Evolutionary conservation across 2,329 filamentous ascomycete genomes (phyloP), one percentile per base, ranked within the genome.

Genomic region (Botrytis fabae): DNA sequence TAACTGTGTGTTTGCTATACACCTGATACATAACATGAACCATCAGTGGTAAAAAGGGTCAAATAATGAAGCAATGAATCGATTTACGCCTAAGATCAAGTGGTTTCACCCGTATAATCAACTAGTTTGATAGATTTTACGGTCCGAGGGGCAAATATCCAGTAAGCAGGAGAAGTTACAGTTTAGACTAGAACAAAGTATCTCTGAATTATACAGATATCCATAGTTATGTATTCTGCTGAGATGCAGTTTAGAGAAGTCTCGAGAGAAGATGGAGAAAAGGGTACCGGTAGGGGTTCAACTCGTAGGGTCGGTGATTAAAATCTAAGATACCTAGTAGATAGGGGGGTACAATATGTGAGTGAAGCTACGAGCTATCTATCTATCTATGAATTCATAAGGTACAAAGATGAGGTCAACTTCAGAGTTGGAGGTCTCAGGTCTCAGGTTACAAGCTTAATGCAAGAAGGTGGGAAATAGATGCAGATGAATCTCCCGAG

Each of bases 381-480:
- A 40, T 25, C 10, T 6, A n/a, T n/a, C 25, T 48, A 22, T 16
- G 4, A 40, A 35, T 35, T 35, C 35, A 35, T 6, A 62, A 14
- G 38, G 38, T n/a, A 18, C 18, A 2, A 42, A 42, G 25, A n/a
- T 51, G 51, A 54, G 25, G 60, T 62, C 35, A 42, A 42, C 14
- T 28, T 42, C 25, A 42, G 4, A 18, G 38, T 10, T n/a, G 8
- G 25, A n/a, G n/a, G 51, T 54, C 25, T 20, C 35, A 40, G 60
- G 32, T 60, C 48, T n/a, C 60, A 28, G 60, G 60, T 42, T 62
- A 42, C 60, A 62, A 42, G 60, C 60, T 42, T 42, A 42, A 62
- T 42, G 60, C 60, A 62, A n/a, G 38, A 10, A 10, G 35, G 35
- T 12, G 46, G 8, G 9, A 61, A 25, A 61, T 7, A n/a, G 12